Conservation (phyloP, 2,329 filamentous ascomycete species). For the Calonectria henricotiae region DNA sequence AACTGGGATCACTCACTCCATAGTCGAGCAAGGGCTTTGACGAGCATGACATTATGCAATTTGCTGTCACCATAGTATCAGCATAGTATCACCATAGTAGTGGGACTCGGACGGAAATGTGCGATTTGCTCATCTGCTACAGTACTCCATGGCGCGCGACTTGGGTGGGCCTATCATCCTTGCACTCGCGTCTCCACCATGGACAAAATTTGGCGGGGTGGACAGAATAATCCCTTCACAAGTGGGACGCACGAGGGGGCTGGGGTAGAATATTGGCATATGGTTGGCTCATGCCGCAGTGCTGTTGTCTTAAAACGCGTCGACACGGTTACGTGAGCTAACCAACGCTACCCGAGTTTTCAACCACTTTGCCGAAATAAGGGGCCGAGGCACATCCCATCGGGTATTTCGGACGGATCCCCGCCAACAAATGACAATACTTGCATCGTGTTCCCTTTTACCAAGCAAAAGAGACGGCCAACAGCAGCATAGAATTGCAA, state of each 20-base stretch:
- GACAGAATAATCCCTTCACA: slow-evolving; percentile 5
- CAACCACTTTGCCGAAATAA: not conserved
- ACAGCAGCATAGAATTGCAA: not conserved
- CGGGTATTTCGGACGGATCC: not conserved
- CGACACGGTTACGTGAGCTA: not conserved
- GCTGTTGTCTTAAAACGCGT: not conserved
- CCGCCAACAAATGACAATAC: not conserved
- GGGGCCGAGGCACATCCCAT: not conserved
- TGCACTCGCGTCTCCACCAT: not conserved
- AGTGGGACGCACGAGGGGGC: not conserved
- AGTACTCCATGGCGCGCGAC: not conserved
- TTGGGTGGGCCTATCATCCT: not conserved
- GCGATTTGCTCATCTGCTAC: not conserved
- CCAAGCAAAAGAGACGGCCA: not conserved
- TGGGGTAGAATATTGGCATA: not conserved
- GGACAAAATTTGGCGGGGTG: slow-evolving; percentile 1
- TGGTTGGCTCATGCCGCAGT: not conserved
- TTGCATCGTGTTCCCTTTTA: not conserved
- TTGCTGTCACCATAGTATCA: too few species aligned
- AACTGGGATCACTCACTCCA: too few species aligned
- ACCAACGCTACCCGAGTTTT: not conserved
- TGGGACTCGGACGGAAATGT: not conserved
- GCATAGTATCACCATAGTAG: too few species aligned
- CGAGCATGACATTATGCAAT: too few species aligned
- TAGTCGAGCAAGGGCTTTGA: too few species aligned